Conservation (phyloP, 1,139 yeast genomes). For the Geotrichum restrictum region DNA sequence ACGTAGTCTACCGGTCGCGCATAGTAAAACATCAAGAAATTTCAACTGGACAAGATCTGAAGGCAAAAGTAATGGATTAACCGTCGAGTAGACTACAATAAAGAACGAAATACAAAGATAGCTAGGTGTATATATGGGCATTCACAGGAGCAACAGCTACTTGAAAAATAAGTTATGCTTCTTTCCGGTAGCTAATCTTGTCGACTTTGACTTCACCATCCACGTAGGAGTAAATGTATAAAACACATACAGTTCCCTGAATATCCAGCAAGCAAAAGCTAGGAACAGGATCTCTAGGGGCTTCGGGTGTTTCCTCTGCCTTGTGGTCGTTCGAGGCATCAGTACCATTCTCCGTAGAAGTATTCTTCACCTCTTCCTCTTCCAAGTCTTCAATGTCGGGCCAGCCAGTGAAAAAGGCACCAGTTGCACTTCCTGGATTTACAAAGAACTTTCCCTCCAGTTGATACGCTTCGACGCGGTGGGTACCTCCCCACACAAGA, state of each 20-base stretch:
- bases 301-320: conserved; percentile 20
- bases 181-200: conserved; percentile 72
- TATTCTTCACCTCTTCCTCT: conserved; percentile 26
- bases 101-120: neutral
- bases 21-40: too few species aligned
- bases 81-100: neutral
- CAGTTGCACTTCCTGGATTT: conserved; percentile 95
- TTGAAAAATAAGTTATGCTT: neutral
- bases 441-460: conserved; percentile 88
- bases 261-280: conserved; percentile 86
- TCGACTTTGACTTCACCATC: conserved; percentile 88
- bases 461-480: conserved; percentile 87
- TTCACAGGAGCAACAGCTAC: neutral
- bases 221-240: conserved; percentile 77
- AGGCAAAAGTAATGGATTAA: too few species aligned
- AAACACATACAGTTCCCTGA: conserved; percentile 69
- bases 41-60: too few species aligned
- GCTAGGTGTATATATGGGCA: neutral
- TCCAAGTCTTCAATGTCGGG: conserved; percentile 41
- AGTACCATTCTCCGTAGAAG: conserved; percentile 25
- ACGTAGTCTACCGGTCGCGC: too few species aligned
- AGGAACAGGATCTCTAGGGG: conserved; percentile 52
- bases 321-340: conserved; percentile 21
- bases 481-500: conserved; percentile 95
- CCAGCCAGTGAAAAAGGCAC: conserved; percentile 65